Base-by-base conservation (phyloP, 148 eudicot genomes). In the Polygonum maritimum region DNA sequence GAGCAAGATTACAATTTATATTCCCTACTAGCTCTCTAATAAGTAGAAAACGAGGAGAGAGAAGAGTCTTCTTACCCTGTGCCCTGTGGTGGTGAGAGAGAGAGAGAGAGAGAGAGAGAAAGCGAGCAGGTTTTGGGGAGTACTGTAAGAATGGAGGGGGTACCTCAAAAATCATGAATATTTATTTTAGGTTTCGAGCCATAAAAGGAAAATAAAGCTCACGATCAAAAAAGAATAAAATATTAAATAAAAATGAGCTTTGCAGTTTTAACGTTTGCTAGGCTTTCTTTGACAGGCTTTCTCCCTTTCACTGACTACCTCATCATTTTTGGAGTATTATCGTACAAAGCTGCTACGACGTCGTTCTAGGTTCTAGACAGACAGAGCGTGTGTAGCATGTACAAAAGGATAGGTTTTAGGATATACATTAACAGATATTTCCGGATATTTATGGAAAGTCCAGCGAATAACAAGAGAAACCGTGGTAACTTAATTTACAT, bases 81-180 rank as follows among this genome's bases (percentile, higher is more conserved):
- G 18, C 55, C 1, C n/a, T 13, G n/a, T 14, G n/a, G 55, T 26
- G 31, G 0, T 26, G 47, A 44, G 47, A 54, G 75, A 45, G 75
- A 73, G 75, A 73, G 75, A 45, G n/a, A n/a, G 45, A 41, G 45
- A 54, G 75, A 45, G 75, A 73, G 75, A 73, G 75, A 45, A 9
- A 26, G 55, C 18, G 12, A 73, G 55, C 48, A 19, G 33, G 21
- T 44, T 44, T 2, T 3, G 47, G 18, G 38, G 38, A 12, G 19
- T 3, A 73, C 16, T 73, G 75, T 26, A 73, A 73, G 75, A 47
- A 48, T 44, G 39, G 47, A 9, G 48, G n/a, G 48, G 36, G 26
- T 15, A 36, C 69, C 69, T 40, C 4, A 63, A 63, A 63, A 31
- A 18, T 22, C 14, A 60, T 26, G 69, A 60, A 22, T 35, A 60